Conservation (phyloP, 805 yeast genomes). For the Barnettozyma wickerhamii region DNA sequence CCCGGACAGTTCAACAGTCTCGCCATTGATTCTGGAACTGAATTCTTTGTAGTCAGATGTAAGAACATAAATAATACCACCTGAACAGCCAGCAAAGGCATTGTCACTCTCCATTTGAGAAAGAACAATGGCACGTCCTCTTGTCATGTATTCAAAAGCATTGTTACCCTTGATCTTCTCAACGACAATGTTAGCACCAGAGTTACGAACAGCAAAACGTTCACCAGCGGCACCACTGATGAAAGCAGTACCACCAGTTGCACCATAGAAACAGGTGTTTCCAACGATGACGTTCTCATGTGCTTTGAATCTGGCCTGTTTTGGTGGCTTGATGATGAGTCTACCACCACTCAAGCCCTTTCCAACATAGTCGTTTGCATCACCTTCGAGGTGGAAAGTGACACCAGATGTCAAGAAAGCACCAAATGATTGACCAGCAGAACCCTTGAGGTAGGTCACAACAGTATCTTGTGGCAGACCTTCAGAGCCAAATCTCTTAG, state of each 20-base stretch:
- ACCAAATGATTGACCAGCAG: slow-evolving; percentile 98
- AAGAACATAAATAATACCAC: slow-evolving; percentile 96
- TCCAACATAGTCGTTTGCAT: slow-evolving; percentile 96
- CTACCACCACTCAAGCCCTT: slow-evolving; percentile 97
- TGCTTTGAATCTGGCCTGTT: slow-evolving; percentile 76
- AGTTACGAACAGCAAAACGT: slow-evolving; percentile 96
- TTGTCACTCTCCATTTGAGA: slow-evolving; percentile 91
- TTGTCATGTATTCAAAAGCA: slow-evolving; percentile 99
- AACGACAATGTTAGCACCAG: slow-evolving; percentile 95
- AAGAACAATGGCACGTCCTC: slow-evolving; percentile 93
- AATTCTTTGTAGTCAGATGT: slow-evolving; percentile 90
- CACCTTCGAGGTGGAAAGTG: slow-evolving; percentile 94
- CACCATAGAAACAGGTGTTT: slow-evolving; percentile 97
- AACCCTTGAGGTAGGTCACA: slow-evolving; percentile 86
- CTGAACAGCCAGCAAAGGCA: slow-evolving; percentile 92
- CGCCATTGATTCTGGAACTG: slow-evolving; percentile 69
- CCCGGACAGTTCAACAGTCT: slow-evolving; percentile 73
- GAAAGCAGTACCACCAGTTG: slow-evolving; percentile 91
- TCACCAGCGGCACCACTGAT: slow-evolving; percentile 98
- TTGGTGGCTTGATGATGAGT: slow-evolving; percentile 87
- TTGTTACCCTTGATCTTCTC: slow-evolving; percentile 95
- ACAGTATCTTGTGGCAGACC: slow-evolving; percentile 96
- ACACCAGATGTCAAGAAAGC: slow-evolving; percentile 96
- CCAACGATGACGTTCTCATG: slow-evolving; percentile 96
- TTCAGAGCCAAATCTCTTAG: slow-evolving; percentile 87